These are phyloP conservation scores for Trametes coccinea DNA, from an alignment of 768 basidiomycete species.

Conservation along the genomic window DNA sequence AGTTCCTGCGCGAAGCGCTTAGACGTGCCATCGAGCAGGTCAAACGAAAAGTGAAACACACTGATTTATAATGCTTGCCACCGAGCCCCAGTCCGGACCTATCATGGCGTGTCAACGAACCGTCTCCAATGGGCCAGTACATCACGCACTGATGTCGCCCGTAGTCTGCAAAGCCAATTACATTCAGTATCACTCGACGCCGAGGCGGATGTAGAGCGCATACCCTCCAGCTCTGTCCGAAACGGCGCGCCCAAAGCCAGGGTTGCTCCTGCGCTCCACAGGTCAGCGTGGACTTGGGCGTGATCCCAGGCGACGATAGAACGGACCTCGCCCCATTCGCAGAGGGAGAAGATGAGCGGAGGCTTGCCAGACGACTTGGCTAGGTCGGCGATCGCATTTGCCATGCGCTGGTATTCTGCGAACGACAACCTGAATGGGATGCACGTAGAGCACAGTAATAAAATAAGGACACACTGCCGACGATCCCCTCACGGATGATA, in stretches of 20 bases:
- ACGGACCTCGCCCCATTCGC: conserved; percentile 66
- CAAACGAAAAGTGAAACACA: conserved; percentile 28
- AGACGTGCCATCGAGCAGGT: background rate
- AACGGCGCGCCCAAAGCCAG: conserved; percentile 59
- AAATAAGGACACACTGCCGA: too few species aligned
- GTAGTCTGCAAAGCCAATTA: conserved; percentile 22
- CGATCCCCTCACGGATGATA: conserved; percentile 23
- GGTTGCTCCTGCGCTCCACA: conserved; percentile 48
- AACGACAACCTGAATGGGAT: too few species aligned
- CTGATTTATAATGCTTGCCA: conserved; percentile 57
- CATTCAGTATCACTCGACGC: background rate
- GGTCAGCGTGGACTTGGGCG: background rate
- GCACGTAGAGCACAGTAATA: too few species aligned
- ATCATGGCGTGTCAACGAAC: too few species aligned
- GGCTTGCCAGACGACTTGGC: conserved; percentile 49
- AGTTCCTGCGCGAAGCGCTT: conserved; percentile 46
- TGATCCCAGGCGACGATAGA: background rate
- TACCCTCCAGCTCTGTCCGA: conserved; percentile 71
- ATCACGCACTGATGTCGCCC: conserved; percentile 31
- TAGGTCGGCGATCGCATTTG: conserved; percentile 53
- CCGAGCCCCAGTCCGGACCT: conserved; percentile 45
- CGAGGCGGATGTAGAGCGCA: background rate
- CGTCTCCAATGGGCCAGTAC: background rate
- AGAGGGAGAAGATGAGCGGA: conserved; percentile 60
- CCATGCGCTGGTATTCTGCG: conserved; percentile 63